phyloP scores from a whole-genome alignment of 306 rosid genomes.

The Fragaria vesca region DNA sequence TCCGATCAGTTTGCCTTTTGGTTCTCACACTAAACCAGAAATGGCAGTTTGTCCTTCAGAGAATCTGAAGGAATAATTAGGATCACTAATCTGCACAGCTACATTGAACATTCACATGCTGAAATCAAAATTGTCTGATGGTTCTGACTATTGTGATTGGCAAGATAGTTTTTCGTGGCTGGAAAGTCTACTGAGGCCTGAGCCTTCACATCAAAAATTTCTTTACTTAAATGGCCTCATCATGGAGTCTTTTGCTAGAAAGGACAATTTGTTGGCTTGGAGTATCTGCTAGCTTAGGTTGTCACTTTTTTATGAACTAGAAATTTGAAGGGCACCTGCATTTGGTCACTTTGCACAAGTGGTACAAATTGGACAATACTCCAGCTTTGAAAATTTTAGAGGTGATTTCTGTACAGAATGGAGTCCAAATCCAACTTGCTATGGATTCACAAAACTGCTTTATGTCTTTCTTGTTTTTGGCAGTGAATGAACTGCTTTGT shows the following conservation, averaged over 20 bases:
- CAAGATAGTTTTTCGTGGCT: neutral
- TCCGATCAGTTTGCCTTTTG: neutral
- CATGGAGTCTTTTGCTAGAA: neutral
- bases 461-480: neutral
- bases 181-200: neutral
- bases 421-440: neutral
- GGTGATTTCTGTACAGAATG: neutral
- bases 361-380: neutral
- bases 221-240: neutral
- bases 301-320: neutral
- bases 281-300: conserved; percentile 2
- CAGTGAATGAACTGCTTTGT: neutral
- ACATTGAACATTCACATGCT: neutral
- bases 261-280: conserved; percentile 5
- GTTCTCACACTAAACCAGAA: neutral
- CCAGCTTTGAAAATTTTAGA: neutral
- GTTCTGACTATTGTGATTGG: neutral
- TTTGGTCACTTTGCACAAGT: neutral
- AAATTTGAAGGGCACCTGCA: neutral
- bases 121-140: neutral
- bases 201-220: neutral
- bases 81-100: neutral
- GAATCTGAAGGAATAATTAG: neutral
- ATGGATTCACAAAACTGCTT: neutral
- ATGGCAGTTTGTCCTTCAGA: neutral